Percentiles rank a stretch among this genome's conserved stretches.
Evolutionary conservation across 164 flowering plant species (phyloP).

Genomic region (Annona squamosa): DNA sequence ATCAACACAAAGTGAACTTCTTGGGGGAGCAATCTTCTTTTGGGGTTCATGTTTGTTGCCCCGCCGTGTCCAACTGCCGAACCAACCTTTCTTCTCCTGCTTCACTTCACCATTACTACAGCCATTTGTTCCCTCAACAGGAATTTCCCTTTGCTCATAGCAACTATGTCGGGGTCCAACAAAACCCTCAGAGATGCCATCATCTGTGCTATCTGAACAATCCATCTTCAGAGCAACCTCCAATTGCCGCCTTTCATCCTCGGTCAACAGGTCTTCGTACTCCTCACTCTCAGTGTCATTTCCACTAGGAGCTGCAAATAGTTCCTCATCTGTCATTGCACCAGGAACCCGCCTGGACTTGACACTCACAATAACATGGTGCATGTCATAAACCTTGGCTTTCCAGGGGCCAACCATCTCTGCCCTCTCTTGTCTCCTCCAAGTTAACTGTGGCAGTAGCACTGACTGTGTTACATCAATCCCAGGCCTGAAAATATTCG

Average conservation of each 20-base stretch:
- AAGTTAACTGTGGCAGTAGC: slow-evolving; percentile 71
- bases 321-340: slow-evolving; percentile 78
- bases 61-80: slow-evolving; percentile 72
- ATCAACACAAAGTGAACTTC: slow-evolving; percentile 72
- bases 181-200: slow-evolving; percentile 30
- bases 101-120: slow-evolving; percentile 48
- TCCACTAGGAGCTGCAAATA: slow-evolving; percentile 50
- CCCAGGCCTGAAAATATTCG: slow-evolving; percentile 85
- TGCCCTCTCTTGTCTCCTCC: slow-evolving; percentile 80
- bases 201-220: slow-evolving; percentile 37
- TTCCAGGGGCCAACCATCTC: slow-evolving; percentile 84
- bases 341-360: slow-evolving; percentile 90
- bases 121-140: slow-evolving; percentile 46
- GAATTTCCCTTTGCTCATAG: slow-evolving; percentile 55
- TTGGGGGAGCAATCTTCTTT: slow-evolving; percentile 52
- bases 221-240: slow-evolving; percentile 80
- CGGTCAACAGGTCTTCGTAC: slow-evolving; percentile 58
- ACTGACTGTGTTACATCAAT: slow-evolving; percentile 90
- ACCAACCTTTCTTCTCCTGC: slow-evolving; percentile 84
- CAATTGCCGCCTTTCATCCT: slow-evolving; percentile 78
- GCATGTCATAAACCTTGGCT: slow-evolving; percentile 89
- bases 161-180: slow-evolving; percentile 69
- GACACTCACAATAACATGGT: slow-evolving; percentile 81
- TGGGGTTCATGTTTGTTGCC: slow-evolving; percentile 44
- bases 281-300: slow-evolving; percentile 68